Evolutionary conservation across 352 stramenopile genomes (phyloP).

Genomic region (Phytopythium cucurbitacearum): DNA sequence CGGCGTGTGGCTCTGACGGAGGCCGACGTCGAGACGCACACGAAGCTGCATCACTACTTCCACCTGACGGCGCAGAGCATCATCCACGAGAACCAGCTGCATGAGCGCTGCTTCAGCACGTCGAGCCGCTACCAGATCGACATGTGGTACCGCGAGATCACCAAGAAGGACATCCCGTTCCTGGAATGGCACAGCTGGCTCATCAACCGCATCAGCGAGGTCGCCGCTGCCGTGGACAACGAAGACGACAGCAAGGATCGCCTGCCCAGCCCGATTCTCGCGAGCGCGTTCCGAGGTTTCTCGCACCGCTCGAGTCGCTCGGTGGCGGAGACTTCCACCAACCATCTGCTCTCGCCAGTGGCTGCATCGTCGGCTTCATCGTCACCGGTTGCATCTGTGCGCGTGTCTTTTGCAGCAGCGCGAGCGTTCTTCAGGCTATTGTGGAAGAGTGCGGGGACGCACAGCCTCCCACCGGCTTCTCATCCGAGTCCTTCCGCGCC

Average conservation of each 20-base stretch:
- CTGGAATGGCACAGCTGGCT: conserved; percentile 82
- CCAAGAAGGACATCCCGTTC: conserved; percentile 66
- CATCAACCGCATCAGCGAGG: conserved; percentile 72
- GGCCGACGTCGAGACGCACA: conserved; percentile 67
- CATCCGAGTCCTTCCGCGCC: too few relatives aligned
- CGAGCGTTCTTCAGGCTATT: conserved; percentile 68
- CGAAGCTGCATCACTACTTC: conserved; percentile 87
- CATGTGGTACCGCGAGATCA: conserved; percentile 78
- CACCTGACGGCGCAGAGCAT: conserved; percentile 83
- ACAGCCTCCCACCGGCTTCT: too few relatives aligned
- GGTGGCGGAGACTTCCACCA: neutral
- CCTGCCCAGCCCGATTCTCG: conserved; percentile 4
- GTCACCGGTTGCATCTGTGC: conserved; percentile 10
- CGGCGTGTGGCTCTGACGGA: conserved; percentile 33
- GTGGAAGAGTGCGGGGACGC: conserved; percentile 24
- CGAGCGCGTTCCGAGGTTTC: conserved; percentile 20
- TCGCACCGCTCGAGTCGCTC: conserved; percentile 3
- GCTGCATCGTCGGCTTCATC: conserved; percentile 17
- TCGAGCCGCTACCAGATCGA: conserved; percentile 83
- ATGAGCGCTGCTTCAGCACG: conserved; percentile 73
- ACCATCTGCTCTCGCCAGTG: conserved; percentile 8
- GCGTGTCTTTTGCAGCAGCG: conserved; percentile 58
- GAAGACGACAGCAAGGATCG: conserved; percentile 15
- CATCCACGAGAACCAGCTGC: conserved; percentile 82
- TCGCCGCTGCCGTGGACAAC: conserved; percentile 43